Conservation (phyloP, 2,329 filamentous ascomycete species). For the Stachybotrys echinatus region DNA sequence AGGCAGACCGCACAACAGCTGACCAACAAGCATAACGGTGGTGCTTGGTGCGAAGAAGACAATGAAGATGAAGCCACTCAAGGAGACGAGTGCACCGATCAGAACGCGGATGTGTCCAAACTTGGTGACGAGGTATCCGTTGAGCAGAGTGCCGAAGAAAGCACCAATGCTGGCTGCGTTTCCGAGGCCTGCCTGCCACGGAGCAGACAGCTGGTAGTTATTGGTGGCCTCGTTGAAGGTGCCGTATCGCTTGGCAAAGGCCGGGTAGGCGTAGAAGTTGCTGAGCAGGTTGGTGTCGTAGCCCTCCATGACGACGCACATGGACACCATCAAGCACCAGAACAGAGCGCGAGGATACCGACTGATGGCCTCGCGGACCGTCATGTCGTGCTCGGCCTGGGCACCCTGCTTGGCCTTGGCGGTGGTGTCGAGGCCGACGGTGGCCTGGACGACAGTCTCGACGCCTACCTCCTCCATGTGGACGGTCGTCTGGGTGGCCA, state of each 20-base stretch:
- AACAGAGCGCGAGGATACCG: conserved; percentile 28
- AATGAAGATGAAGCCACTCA: conserved; percentile 39
- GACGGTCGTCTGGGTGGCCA: not conserved
- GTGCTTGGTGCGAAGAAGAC: conserved; percentile 38
- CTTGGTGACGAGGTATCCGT: conserved; percentile 38
- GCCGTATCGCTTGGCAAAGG: conserved; percentile 20
- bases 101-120: conserved; percentile 39
- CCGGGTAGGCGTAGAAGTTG: conserved; percentile 30
- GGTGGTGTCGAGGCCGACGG: conserved; percentile 2
- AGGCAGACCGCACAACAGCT: conserved; percentile 40
- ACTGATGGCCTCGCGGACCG: conserved; percentile 18
- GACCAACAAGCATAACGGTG: conserved; percentile 31
- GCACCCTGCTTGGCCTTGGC: conserved; percentile 6
- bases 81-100: conserved; percentile 30
- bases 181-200: conserved; percentile 45
- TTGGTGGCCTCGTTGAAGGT: conserved; percentile 16
- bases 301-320: conserved; percentile 38
- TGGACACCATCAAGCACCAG: conserved; percentile 30
- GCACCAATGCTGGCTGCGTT: conserved; percentile 39
- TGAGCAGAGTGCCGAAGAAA: conserved; percentile 42
- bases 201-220: conserved; percentile 33
- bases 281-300: conserved; percentile 28
- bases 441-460: conserved; percentile 3
- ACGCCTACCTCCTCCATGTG: conserved; percentile 4
- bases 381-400: conserved; percentile 16